Percentiles rank a stretch among this genome's conserved stretches.
Evolutionary conservation across 202 grass and related monocot species (phyloP).

Genomic region (Setaria italica): DNA sequence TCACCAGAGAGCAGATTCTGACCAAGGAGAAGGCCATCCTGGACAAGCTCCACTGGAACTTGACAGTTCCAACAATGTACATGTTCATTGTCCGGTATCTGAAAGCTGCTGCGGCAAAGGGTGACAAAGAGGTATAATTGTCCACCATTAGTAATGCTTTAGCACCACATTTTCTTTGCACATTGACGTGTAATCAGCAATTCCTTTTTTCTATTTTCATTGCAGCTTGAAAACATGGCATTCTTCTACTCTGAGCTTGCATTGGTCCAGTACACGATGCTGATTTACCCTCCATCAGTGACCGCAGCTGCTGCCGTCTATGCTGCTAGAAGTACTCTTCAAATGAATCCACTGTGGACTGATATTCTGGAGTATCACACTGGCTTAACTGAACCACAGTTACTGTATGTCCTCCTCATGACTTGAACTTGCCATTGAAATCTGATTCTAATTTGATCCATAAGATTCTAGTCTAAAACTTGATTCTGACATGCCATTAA

Average conservation of each 20-base stretch:
- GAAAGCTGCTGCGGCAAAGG: slow-evolving; percentile 50
- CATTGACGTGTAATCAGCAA: neutral
- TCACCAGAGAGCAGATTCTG: slow-evolving; percentile 56
- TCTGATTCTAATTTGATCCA: neutral
- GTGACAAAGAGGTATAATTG: slow-evolving; percentile 44
- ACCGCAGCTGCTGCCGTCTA: slow-evolving; percentile 58
- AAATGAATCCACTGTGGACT: slow-evolving; percentile 45
- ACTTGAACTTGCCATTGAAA: neutral
- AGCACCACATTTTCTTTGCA: neutral
- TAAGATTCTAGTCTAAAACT: neutral
- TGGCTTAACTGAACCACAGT: slow-evolving; percentile 45
- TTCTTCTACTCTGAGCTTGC: slow-evolving; percentile 69
- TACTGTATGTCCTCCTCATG: slow-evolving; percentile 43
- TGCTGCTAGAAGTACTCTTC: slow-evolving; percentile 57
- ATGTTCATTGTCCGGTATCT: slow-evolving; percentile 60
- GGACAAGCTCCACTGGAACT: slow-evolving; percentile 61
- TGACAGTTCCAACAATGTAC: slow-evolving; percentile 67
- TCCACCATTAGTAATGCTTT: neutral
- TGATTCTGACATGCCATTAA: neutral
- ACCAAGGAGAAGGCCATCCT: slow-evolving; percentile 61
- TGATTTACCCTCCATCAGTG: slow-evolving; percentile 55
- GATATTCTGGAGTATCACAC: slow-evolving; percentile 55
- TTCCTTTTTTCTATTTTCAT: neutral
- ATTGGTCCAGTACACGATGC: slow-evolving; percentile 62
- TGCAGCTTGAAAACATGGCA: slow-evolving; percentile 61